Conservation (phyloP, 139 green algal genomes). For the Chlamydomonas asymmetrica region DNA sequence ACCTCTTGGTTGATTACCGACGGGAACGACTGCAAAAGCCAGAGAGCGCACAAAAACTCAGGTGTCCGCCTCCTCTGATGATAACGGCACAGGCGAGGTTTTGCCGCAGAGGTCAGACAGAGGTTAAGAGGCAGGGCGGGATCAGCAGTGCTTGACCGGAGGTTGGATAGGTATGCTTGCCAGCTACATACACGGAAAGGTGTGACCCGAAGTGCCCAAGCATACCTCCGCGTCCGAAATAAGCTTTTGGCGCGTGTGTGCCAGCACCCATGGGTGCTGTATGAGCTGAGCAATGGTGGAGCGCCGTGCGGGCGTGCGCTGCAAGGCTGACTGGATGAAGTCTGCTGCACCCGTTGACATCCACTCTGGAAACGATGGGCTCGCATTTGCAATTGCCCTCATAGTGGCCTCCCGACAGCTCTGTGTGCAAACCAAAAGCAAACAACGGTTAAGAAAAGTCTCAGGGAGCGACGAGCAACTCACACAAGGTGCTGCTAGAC, state of each 20-base stretch:
- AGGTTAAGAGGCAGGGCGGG: neutral
- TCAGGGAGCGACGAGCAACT: neutral
- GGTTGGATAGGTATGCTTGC: neutral
- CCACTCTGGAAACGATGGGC: slow-evolving; percentile 52
- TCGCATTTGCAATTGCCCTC: slow-evolving; percentile 50
- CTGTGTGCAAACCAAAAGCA: slow-evolving; percentile 3
- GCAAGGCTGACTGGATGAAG: slow-evolving; percentile 64
- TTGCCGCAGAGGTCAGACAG: neutral
- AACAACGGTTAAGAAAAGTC: neutral
- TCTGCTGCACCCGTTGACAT: slow-evolving; percentile 45
- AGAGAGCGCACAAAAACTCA: too few species aligned
- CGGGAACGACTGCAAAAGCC: too few species aligned
- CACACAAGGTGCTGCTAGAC: neutral
- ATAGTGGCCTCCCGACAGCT: slow-evolving; percentile 54
- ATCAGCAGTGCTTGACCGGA: neutral
- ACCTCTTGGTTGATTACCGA: too few species aligned
- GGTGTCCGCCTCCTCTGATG: too few species aligned
- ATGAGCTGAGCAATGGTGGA: slow-evolving; percentile 39
- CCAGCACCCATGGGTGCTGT: slow-evolving; percentile 52
- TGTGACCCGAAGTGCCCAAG: neutral
- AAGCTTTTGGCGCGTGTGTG: slow-evolving; percentile 10
- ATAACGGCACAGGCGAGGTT: too few species aligned
- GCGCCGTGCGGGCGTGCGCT: slow-evolving; percentile 48
- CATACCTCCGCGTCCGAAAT: neutral
- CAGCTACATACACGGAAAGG: neutral